Evolutionary conservation across 208 protist genomes (phyloP).

Genomic region (Acanthamoeba castellanii): DNA sequence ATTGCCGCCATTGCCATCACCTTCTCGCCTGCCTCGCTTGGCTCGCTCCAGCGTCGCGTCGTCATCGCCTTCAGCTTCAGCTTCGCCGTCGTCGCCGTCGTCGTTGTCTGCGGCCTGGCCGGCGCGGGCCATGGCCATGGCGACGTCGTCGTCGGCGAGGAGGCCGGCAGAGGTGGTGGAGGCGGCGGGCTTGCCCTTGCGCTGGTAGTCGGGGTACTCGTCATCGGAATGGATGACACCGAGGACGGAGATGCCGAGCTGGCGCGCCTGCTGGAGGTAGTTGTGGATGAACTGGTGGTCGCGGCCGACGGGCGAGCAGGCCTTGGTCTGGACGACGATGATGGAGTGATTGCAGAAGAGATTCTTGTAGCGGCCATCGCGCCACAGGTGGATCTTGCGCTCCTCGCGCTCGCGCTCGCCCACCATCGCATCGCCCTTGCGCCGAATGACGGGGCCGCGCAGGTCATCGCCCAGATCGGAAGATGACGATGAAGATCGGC

Average conservation of each 20-base stretch:
- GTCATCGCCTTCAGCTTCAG: not conserved
- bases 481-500: not conserved
- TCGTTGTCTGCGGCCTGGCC: not conserved
- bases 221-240: slow-evolving; percentile 53
- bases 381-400: slow-evolving; percentile 58
- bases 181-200: not conserved
- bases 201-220: slow-evolving; percentile 43
- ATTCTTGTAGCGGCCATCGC: slow-evolving; percentile 65
- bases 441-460: not conserved
- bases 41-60: not conserved
- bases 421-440: slow-evolving; percentile 50
- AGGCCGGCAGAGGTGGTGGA: not conserved
- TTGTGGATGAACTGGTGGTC: slow-evolving; percentile 49
- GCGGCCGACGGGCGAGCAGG: slow-evolving; percentile 33
- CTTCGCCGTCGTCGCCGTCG: not conserved
- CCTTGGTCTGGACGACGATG: slow-evolving; percentile 66
- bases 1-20: not conserved
- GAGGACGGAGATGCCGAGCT: slow-evolving; percentile 36
- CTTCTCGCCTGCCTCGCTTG: not conserved
- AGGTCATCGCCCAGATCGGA: slow-evolving; percentile 18
- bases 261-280: slow-evolving; percentile 47
- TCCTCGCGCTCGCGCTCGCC: slow-evolving; percentile 62
- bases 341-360: slow-evolving; percentile 71
- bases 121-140: not conserved
- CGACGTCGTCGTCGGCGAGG: not conserved